Evolutionary conservation across 768 basidiomycete species (phyloP), one percentile per base, ranked within the genome.

Genomic region (Chalciporus pseudorubinellus): DNA sequence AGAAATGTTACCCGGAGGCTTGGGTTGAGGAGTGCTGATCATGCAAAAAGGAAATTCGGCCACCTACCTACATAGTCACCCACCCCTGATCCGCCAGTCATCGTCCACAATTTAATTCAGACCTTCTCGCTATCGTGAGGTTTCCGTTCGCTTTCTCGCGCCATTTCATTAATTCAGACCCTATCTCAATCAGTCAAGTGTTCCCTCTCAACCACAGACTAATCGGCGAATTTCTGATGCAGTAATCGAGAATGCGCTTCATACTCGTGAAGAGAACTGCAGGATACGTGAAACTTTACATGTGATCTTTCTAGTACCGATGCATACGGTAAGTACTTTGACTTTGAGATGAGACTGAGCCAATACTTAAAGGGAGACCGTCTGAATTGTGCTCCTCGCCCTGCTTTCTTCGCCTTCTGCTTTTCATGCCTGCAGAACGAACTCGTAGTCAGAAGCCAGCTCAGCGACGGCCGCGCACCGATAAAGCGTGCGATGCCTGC

Each of bases 61-160:
- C 38, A 38, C 51, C 21, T 46, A 44, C 41, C 46, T 10, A 41
- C 51, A 19, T 44, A 56, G 43, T 59, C 64, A 65, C 63, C 61
- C 59, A 61, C 44, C 50, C 61, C 56, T 64, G 61, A 58, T 64
- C 61, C 64, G 46, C 58, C 64, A 55, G 59, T 56, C 64, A 58
- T 50, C 59, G 57, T 26, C 43, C 46, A 22, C 39, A 50, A 46
- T 28, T 57, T 64, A 62, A 67, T 67, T 67, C 65, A 62, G 53
- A 43, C 62, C 56, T 61, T 67, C 59, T 61, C 65, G 48, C 59
- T 55, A 67, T 62, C 63, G 49, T 55, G 63, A 67, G 63, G 63
- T 61, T 64, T 59, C 62, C 59, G 44, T 44, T 53, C 63, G 54
- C 46, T 52, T 48, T 44, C 53, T 59, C 50, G 53, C 51, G 52